Conservation (phyloP, 441 rosid genomes). For the Macaranga tanarius region DNA sequence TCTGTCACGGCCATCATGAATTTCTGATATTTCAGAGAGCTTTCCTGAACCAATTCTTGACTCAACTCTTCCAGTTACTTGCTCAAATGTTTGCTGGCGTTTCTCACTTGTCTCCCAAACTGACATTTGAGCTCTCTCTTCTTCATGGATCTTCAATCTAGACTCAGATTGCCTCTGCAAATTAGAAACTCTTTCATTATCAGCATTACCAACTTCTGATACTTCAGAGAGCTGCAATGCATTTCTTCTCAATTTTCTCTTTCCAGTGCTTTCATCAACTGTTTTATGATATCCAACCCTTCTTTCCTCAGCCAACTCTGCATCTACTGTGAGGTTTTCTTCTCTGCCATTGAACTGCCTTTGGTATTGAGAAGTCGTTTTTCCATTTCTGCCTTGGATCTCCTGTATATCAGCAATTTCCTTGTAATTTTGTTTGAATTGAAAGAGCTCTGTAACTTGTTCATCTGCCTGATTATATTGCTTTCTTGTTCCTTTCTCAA, state of each 20-base stretch:
- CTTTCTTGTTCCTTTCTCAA: conserved; percentile 42
- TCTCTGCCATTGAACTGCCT: conserved; percentile 38
- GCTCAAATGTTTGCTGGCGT: conserved; percentile 36
- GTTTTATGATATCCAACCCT: conserved; percentile 22
- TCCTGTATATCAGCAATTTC: conserved; percentile 40
- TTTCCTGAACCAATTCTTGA: conserved; percentile 36
- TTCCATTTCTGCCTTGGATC: conserved; percentile 39
- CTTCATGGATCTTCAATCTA: conserved; percentile 45
- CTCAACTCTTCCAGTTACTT: conserved; percentile 33
- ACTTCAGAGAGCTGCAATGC: conserved; percentile 30
- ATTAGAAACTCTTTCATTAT: conserved; percentile 32
- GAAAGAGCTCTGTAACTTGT: conserved; percentile 32
- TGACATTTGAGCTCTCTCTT: conserved; percentile 37
- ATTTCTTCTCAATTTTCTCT: conserved; percentile 28
- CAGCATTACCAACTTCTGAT: conserved; percentile 37
- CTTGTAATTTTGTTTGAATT: conserved; percentile 40
- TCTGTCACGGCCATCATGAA: conserved; percentile 32
- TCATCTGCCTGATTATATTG: conserved; percentile 32
- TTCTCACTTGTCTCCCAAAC: conserved; percentile 32
- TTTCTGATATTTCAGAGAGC: conserved; percentile 33
- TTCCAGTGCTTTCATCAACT: conserved; percentile 22
- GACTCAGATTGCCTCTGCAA: conserved; percentile 45
- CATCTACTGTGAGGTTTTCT: conserved; percentile 32
- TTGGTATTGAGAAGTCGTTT: conserved; percentile 39
- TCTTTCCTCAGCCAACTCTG: conserved; percentile 27